Conservation (phyloP, 23 red algal genomes). For the Cyanidioschyzon merolae region DNA sequence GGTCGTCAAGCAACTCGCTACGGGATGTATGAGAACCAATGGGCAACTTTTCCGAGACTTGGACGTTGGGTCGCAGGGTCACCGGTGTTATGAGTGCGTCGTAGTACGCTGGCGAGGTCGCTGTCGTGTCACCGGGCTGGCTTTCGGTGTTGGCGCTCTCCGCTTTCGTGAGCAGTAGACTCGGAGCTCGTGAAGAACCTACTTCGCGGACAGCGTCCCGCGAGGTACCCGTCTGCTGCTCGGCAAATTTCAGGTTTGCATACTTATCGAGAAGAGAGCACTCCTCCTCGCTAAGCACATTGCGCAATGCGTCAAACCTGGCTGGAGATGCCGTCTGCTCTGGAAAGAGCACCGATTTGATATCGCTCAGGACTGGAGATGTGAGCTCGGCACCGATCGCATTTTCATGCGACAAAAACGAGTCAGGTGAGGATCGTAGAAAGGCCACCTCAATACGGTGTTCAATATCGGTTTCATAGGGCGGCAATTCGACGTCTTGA, state of each 20-base stretch:
- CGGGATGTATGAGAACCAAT: neutral
- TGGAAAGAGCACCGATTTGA: neutral
- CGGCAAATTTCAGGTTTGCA: neutral
- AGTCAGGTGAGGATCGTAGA: neutral
- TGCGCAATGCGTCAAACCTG: neutral
- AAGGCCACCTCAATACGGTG: neutral
- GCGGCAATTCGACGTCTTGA: too few relatives aligned
- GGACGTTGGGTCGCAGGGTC: neutral
- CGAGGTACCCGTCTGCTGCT: neutral
- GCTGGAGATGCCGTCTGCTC: neutral
- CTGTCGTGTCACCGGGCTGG: neutral
- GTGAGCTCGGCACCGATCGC: neutral
- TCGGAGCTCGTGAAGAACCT: neutral
- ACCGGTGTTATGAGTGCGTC: neutral
- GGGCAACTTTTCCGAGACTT: neutral
- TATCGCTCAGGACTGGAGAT: neutral
- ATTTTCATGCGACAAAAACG: slow-evolving; percentile 5
- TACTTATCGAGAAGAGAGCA: neutral
- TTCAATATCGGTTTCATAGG: neutral
- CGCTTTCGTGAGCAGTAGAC: neutral
- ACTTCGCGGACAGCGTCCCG: neutral
- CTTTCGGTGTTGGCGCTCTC: neutral
- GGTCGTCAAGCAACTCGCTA: neutral
- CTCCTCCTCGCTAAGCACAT: slow-evolving; percentile 13
- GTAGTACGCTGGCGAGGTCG: neutral